Percentiles rank a stretch among this genome's conserved stretches.
These are phyloP conservation scores for Aphanocladium album DNA, from an alignment of 2,329 filamentous ascomycete genomes.

Conservation along the genomic window DNA sequence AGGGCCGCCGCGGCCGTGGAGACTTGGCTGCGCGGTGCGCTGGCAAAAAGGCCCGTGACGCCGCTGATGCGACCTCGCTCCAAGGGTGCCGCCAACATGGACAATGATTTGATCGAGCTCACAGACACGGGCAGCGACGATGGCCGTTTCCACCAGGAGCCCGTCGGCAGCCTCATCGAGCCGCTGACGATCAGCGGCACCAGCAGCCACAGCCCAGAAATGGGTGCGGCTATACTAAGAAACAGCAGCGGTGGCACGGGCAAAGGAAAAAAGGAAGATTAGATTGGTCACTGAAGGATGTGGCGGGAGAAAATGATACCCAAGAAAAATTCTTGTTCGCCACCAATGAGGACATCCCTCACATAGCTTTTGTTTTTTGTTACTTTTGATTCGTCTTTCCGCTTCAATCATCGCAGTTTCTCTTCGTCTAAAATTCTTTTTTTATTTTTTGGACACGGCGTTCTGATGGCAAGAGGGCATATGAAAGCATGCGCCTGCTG, in stretches of 20 bases:
- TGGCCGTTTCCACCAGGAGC: constrained; percentile 28
- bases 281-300: constrained; percentile 9
- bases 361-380: neutral
- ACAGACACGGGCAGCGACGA: constrained; percentile 57
- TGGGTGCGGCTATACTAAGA: constrained; percentile 34
- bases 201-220: constrained; percentile 35
- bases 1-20: constrained; percentile 84
- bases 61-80: constrained; percentile 38
- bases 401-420: neutral
- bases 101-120: constrained; percentile 66
- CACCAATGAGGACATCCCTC: neutral
- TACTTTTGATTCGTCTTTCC: neutral
- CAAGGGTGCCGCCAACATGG: constrained; percentile 32
- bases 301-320: constrained; percentile 6
- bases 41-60: constrained; percentile 55
- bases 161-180: constrained; percentile 26
- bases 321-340: neutral
- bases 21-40: constrained; percentile 82
- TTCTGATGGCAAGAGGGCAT: constrained; percentile 4
- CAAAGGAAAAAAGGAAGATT: constrained; percentile 47
- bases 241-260: constrained; percentile 20
- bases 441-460: constrained; percentile 7
- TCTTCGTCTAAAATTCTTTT: neutral
- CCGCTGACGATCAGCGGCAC: constrained; percentile 27
- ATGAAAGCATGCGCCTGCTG: neutral